These are phyloP conservation scores for Protea cynaroides DNA, from an alignment of 164 flowering plant genomes.

Conservation along the genomic window DNA sequence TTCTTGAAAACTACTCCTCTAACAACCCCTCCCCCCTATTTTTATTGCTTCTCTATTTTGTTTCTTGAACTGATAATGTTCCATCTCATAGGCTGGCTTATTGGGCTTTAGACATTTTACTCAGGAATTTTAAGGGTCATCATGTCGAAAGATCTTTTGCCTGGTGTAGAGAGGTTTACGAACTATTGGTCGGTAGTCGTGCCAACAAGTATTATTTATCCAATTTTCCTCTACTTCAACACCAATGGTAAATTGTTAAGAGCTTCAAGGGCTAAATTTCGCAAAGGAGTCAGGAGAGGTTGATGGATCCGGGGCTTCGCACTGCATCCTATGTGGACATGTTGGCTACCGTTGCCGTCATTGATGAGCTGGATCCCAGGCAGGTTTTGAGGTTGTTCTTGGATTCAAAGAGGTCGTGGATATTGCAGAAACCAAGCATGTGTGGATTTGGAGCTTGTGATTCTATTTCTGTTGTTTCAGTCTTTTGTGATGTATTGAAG, in stretches of 20 bases:
- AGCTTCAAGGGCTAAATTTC: slow-evolving; percentile 66
- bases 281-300: slow-evolving; percentile 53
- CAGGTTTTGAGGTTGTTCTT: no score
- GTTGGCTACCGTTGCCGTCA: slow-evolving; percentile 51
- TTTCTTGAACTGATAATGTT: no score
- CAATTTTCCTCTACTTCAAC: slow-evolving; percentile 56
- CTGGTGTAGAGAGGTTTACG: slow-evolving; percentile 49
- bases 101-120: no score
- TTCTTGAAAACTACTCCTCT: no score
- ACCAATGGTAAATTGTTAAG: slow-evolving; percentile 77
- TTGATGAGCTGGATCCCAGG: slow-evolving; percentile 53
- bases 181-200: slow-evolving; percentile 12
- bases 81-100: no score
- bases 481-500: slow-evolving; percentile 45
- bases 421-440: slow-evolving; percentile 31
- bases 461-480: slow-evolving; percentile 28
- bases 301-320: slow-evolving; percentile 40
- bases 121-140: no score
- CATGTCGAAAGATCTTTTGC: no score
- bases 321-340: slow-evolving; percentile 55
- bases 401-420: slow-evolving; percentile 51
- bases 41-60: no score
- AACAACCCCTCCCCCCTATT: no score
- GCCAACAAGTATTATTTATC: slow-evolving; percentile 19
- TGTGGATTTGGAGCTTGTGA: slow-evolving; percentile 14